A percentile compares a stretch with the other conserved stretches of the same genome.
These are phyloP conservation scores for Lactarius quietus DNA, from an alignment of 768 basidiomycete genomes.

Conservation along the genomic window DNA sequence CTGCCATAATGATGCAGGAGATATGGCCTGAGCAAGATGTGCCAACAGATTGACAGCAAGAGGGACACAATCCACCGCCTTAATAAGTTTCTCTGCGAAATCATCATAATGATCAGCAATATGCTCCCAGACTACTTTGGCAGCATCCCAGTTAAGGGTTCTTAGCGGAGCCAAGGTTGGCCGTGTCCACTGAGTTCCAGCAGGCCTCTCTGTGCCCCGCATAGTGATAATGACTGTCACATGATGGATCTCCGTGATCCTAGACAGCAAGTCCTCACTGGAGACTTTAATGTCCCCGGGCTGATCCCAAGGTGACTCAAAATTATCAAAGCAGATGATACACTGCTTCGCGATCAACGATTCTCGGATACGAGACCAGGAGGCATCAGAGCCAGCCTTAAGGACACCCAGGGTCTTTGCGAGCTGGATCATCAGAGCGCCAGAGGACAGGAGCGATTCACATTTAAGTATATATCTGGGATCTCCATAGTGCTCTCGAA, in stretches of 20 bases:
- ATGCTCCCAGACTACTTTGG: not conserved
- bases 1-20: no score
- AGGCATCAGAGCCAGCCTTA: not conserved
- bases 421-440: conserved; percentile 29
- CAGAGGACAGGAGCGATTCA: conserved; percentile 30
- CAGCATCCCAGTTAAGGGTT: not conserved
- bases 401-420: not conserved
- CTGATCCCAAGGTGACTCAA: conserved; percentile 39
- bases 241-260: not conserved
- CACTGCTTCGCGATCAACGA: conserved; percentile 25
- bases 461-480: conserved; percentile 36
- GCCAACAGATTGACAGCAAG: no score
- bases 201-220: conserved; percentile 5
- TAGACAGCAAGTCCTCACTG: not conserved
- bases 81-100: not conserved
- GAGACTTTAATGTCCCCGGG: not conserved
- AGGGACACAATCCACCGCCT: not conserved
- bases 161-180: not conserved
- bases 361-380: not conserved
- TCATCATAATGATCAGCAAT: not conserved
- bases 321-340: conserved; percentile 39
- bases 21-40: no score
- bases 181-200: conserved; percentile 3
- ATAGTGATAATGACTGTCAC: conserved; percentile 11
- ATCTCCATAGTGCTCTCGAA: not conserved